Percentiles rank a stretch among this genome's conserved stretches.
Conservation (phyloP, 2,329 filamentous ascomycete genomes). For the Hypoxylon sp. region DNA sequence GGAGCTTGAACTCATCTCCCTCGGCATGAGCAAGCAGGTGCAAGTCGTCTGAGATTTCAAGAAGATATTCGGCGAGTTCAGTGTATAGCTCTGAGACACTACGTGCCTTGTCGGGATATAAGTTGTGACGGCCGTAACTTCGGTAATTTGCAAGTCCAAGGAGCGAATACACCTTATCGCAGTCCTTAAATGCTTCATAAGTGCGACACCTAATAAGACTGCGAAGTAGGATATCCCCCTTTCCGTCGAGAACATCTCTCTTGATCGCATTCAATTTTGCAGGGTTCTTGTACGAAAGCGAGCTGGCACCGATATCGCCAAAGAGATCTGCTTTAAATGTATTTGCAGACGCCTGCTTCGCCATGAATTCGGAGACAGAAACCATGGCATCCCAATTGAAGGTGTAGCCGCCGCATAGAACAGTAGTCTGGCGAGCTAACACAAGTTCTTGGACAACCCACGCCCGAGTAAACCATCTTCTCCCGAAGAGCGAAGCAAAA, state of each 20-base stretch:
- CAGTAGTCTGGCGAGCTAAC: slow-evolving; percentile 26
- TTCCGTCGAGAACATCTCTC: slow-evolving; percentile 3
- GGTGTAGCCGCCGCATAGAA: slow-evolving; percentile 37
- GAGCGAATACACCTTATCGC: slow-evolving; percentile 45
- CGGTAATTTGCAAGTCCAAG: slow-evolving; percentile 31
- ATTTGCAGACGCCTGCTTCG: slow-evolving; percentile 31
- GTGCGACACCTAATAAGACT: slow-evolving; percentile 45
- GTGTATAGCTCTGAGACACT: slow-evolving; percentile 38
- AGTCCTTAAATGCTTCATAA: slow-evolving; percentile 36
- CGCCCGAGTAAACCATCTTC: slow-evolving; percentile 43
- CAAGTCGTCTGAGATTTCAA: slow-evolving; percentile 32
- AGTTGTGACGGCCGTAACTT: not conserved
- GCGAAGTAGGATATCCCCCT: slow-evolving; percentile 30
- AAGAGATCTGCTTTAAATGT: slow-evolving; percentile 31
- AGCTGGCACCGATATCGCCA: slow-evolving; percentile 3
- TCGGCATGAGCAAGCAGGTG: slow-evolving; percentile 46
- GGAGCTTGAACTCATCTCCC: slow-evolving; percentile 34
- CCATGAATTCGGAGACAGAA: slow-evolving; percentile 34
- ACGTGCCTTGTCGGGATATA: slow-evolving; percentile 37
- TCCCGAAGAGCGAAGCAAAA: slow-evolving; percentile 39
- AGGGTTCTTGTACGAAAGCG: slow-evolving; percentile 45
- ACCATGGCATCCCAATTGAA: slow-evolving; percentile 41
- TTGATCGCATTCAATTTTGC: slow-evolving; percentile 40
- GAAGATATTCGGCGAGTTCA: slow-evolving; percentile 37
- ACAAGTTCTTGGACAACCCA: slow-evolving; percentile 47